Evolutionary conservation across 2,329 filamentous ascomycete species (phyloP).

Genomic region (Tothia fuscella): DNA sequence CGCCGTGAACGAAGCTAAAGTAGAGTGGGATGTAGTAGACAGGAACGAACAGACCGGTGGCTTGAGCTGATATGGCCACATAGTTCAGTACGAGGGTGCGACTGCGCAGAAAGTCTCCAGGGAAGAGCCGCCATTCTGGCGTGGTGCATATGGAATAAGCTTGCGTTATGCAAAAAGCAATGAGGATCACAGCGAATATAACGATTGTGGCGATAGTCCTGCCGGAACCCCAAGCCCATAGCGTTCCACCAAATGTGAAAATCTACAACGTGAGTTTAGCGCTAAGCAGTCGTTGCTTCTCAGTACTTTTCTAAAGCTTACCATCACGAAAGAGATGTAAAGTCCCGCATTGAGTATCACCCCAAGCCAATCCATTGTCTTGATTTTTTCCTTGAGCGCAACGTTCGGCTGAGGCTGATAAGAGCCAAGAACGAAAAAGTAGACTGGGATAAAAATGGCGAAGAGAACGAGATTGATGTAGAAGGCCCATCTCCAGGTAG

Average conservation of each 20-base stretch:
- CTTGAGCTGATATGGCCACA: conserved; percentile 16
- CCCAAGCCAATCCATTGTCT: conserved; percentile 12
- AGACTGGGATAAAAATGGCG: conserved; percentile 30
- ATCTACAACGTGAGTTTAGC: neutral
- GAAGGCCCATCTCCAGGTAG: conserved; percentile 29
- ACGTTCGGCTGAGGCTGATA: conserved; percentile 15
- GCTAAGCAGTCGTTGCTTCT: neutral
- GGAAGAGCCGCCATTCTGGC: conserved; percentile 34
- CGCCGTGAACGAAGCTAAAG: conserved; percentile 40
- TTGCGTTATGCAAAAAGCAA: conserved; percentile 9
- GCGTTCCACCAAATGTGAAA: conserved; percentile 37
- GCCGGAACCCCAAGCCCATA: conserved; percentile 36
- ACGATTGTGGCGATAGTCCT: conserved; percentile 37
- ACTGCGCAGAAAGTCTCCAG: conserved; percentile 33
- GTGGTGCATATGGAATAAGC: conserved; percentile 7
- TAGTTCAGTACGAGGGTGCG: conserved; percentile 20
- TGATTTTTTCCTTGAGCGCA: conserved; percentile 6
- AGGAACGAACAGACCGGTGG: conserved; percentile 18
- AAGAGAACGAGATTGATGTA: conserved; percentile 45
- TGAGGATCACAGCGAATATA: conserved; percentile 18
- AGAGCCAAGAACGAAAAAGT: conserved; percentile 33
- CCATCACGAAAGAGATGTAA: conserved; percentile 32
- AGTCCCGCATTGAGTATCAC: conserved; percentile 17
- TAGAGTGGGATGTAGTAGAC: conserved; percentile 45
- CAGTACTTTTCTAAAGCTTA: no score